A percentile compares a stretch with the other conserved stretches of the same genome.
Evolutionary conservation across 139 green algal species (phyloP).

Genomic region (Trebouxia sp.): DNA sequence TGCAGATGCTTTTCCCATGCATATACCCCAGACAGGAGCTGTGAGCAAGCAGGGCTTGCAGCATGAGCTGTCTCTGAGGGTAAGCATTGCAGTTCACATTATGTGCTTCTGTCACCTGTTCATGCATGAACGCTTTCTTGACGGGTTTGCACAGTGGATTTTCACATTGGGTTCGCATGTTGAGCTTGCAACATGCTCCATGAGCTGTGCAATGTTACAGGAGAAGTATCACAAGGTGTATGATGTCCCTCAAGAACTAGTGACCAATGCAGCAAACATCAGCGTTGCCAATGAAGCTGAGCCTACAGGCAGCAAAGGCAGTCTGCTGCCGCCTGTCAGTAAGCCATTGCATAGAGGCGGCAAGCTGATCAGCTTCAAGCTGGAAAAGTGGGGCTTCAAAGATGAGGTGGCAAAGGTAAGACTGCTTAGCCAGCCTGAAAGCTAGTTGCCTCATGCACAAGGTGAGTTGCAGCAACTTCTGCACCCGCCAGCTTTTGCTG

Average conservation of each 20-base stretch:
- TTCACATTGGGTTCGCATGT: no score
- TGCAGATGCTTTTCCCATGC: conserved; percentile 2
- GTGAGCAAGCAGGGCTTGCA: background rate
- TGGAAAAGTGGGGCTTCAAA: conserved; percentile 31
- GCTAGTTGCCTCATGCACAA: no score
- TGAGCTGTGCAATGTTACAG: no score
- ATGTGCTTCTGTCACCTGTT: background rate
- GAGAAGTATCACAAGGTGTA: conserved; percentile 15
- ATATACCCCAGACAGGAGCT: background rate
- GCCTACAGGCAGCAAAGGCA: background rate
- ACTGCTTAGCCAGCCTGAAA: no score
- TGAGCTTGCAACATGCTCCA: no score
- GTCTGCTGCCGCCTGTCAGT: background rate
- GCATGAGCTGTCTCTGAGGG: conserved; percentile 12
- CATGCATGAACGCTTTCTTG: background rate
- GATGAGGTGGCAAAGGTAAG: conserved; percentile 18
- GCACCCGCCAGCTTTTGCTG: no score
- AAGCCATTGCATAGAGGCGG: background rate
- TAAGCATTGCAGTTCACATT: background rate
- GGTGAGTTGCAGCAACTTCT: no score
- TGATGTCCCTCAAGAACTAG: background rate
- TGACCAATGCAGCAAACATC: background rate
- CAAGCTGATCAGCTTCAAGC: conserved; percentile 11
- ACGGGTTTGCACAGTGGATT: no score
- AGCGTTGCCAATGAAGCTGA: background rate